Conservation (phyloP, 169 alveolate species). For the Plasmodium yoelii region DNA sequence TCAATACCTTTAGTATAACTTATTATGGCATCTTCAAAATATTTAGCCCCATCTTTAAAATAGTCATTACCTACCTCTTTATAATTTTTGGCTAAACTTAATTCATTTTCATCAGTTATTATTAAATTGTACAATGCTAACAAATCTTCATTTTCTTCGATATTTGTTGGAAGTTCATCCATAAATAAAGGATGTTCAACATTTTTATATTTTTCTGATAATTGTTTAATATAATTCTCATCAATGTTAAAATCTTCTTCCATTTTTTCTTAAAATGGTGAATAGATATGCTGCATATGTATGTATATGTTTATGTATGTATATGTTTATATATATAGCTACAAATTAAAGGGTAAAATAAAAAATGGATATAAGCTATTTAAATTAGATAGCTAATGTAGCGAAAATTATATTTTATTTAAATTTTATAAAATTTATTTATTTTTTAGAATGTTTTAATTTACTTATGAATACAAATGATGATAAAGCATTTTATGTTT, state of each 20-base stretch:
- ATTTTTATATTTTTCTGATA: conserved; percentile 62
- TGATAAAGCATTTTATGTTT: no score
- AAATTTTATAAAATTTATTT: no score
- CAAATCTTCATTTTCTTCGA: conserved; percentile 69
- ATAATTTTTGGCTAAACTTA: conserved; percentile 63
- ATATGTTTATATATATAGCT: neutral
- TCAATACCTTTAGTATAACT: conserved; percentile 64
- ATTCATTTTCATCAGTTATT: conserved; percentile 39
- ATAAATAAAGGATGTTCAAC: conserved; percentile 72
- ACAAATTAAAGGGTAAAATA: no score
- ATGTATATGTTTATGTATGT: neutral
- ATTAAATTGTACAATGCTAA: conserved; percentile 57
- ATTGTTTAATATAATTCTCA: conserved; percentile 31
- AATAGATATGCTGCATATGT: neutral
- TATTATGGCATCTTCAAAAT: conserved; percentile 70
- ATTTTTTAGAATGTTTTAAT: no score
- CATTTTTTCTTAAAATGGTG: neutral
- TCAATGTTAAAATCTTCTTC: conserved; percentile 63
- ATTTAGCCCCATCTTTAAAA: conserved; percentile 50
- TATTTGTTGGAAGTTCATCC: conserved; percentile 62
- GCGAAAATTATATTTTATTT: no score
- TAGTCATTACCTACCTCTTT: conserved; percentile 70
- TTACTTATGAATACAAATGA: no score
- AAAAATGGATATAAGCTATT: no score
- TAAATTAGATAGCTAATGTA: no score